These are phyloP conservation scores for Hydnum rufescens DNA, from an alignment of 768 basidiomycete genomes.

Conservation along the genomic window DNA sequence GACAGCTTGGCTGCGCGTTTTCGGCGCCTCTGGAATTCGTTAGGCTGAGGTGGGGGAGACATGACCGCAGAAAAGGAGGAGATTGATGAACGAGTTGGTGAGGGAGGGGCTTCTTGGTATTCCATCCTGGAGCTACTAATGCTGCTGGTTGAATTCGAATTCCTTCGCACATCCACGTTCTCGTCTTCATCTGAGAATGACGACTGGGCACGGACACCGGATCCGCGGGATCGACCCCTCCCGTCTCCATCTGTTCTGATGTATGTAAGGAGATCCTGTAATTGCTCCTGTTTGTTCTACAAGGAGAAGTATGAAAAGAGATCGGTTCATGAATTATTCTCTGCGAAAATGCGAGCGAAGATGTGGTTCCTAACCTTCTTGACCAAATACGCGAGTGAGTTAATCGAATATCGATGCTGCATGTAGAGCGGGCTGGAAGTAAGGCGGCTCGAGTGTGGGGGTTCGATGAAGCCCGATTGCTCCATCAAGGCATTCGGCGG, in stretches of 20 bases:
- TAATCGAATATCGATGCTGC: conserved; percentile 63
- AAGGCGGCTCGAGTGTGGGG: background rate
- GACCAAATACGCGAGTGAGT: conserved; percentile 61
- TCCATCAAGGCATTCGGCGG: conserved; percentile 27
- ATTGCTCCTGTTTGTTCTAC: background rate
- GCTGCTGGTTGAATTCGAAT: too few relatives aligned
- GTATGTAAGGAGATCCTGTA: background rate
- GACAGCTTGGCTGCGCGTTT: conserved; percentile 65
- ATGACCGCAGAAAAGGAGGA: too few relatives aligned
- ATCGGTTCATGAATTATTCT: too few relatives aligned
- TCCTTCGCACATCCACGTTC: too few relatives aligned
- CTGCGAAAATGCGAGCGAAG: background rate
- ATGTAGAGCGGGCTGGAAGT: conserved; percentile 24
- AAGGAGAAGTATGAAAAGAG: conserved; percentile 41
- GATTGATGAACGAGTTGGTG: too few relatives aligned
- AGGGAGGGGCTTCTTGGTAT: too few relatives aligned
- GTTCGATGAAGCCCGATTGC: background rate
- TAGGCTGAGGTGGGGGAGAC: too few relatives aligned
- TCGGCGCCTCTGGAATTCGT: conserved; percentile 47
- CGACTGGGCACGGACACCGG: too few relatives aligned
- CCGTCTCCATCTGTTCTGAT: background rate
- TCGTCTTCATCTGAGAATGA: too few relatives aligned
- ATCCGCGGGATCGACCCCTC: too few relatives aligned
- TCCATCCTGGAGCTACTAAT: too few relatives aligned
- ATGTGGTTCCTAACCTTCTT: conserved; percentile 33